A percentile compares a stretch with the other conserved stretches of the same genome.
phyloP scores from a whole-genome alignment of 129 eudicot species.

The Lactuca sativa region DNA sequence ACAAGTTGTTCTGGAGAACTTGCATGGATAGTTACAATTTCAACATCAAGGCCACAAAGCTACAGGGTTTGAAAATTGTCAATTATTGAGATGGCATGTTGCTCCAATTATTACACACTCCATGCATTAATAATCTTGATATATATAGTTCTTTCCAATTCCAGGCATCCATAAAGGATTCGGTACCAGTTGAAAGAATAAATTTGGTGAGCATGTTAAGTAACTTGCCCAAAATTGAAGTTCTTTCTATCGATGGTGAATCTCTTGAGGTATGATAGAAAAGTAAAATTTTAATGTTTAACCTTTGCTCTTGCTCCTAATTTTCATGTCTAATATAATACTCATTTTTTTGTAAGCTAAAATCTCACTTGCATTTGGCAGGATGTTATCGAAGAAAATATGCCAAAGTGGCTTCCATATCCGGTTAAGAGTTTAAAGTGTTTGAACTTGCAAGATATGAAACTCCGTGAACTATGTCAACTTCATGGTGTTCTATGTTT shows the following conservation, averaged over 20 bases:
- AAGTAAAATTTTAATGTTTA: background rate
- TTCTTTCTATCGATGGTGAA: background rate
- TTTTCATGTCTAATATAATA: slow-evolving; percentile 1
- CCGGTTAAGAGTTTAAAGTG: background rate
- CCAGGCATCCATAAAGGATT: background rate
- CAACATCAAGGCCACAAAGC: slow-evolving; percentile 9
- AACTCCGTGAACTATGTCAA: too few species aligned
- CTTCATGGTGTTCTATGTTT: too few species aligned
- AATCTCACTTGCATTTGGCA: background rate
- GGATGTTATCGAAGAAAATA: background rate
- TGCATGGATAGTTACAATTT: slow-evolving; percentile 16
- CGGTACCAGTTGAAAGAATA: background rate
- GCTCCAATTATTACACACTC: background rate
- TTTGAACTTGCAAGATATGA: background rate
- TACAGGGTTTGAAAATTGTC: background rate
- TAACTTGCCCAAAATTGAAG: background rate
- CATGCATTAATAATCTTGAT: background rate
- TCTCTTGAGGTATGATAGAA: slow-evolving; percentile 16
- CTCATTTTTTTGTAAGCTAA: background rate
- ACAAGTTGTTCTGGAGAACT: background rate
- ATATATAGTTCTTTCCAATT: background rate
- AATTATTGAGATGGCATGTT: slow-evolving; percentile 3
- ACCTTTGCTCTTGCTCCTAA: too few species aligned
- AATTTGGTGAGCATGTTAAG: background rate
- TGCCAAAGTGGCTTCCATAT: slow-evolving; percentile 18